Evolutionary conservation across 139 green algal species (phyloP).

Genomic region (Chlamydomonas sphaeroides): DNA sequence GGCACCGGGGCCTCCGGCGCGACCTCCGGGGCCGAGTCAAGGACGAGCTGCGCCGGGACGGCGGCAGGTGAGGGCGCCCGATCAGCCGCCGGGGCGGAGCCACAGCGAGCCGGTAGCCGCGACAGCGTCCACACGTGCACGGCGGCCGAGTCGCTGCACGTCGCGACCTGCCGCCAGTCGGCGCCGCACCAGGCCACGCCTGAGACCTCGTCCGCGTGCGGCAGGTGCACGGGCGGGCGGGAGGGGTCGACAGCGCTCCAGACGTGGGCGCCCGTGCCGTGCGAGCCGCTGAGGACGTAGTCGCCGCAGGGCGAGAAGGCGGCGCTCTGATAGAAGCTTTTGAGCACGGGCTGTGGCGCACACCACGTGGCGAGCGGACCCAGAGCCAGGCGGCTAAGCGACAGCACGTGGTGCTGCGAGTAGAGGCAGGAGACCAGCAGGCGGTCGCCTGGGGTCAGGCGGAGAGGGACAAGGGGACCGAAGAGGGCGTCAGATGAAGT

Average conservation of each 20-base stretch:
- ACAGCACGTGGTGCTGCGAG: constrained; percentile 21
- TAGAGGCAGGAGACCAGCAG: constrained; percentile 29
- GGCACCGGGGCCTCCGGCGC: neutral
- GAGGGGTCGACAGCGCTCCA: neutral
- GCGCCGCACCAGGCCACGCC: constrained; percentile 26
- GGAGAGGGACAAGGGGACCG: too few species aligned
- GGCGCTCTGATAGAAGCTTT: constrained; percentile 19
- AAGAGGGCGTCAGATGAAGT: too few species aligned
- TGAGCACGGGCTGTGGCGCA: neutral
- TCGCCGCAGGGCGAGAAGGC: constrained; percentile 31
- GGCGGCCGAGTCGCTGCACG: constrained; percentile 23
- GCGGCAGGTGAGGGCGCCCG: too few species aligned
- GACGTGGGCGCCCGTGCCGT: constrained; percentile 10
- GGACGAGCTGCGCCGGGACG: too few species aligned
- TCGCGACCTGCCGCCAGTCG: constrained; percentile 10
- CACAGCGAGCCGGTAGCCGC: neutral
- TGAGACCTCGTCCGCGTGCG: constrained; percentile 16
- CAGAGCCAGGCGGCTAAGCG: neutral
- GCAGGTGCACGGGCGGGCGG: neutral
- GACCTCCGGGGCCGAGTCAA: too few species aligned
- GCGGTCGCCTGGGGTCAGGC: constrained; percentile 27
- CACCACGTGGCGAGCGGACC: constrained; percentile 11
- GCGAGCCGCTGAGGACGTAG: constrained; percentile 20
- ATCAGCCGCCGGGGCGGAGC: neutral
- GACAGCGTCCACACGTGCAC: constrained; percentile 15